These are phyloP conservation scores for Alopecurus myosuroides DNA, from an alignment of 176 grass and related monocot species.

Conservation along the genomic window DNA sequence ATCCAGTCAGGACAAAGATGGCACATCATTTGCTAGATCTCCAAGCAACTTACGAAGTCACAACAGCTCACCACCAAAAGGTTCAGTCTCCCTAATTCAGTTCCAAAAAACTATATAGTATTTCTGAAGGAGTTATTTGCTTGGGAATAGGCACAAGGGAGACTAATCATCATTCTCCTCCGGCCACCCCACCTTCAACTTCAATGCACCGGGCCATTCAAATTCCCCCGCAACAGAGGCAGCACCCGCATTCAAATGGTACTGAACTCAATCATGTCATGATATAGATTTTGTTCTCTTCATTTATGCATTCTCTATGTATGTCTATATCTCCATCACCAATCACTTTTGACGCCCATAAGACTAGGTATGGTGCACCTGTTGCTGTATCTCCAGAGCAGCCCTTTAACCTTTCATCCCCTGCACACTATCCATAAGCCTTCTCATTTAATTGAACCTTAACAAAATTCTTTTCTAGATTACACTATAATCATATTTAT, in stretches of 20 bases:
- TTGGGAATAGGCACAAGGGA: slow-evolving; percentile 5
- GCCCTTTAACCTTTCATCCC: slow-evolving; percentile 6
- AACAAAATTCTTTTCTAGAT: not conserved
- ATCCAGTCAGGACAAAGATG: slow-evolving; percentile 12
- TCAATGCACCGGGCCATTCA: slow-evolving; percentile 1
- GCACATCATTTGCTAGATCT: slow-evolving; percentile 14
- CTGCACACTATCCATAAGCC: slow-evolving; percentile 23
- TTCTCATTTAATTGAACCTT: slow-evolving; percentile 18
- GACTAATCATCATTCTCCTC: not conserved
- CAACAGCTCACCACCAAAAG: slow-evolving; percentile 17
- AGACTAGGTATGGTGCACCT: slow-evolving; percentile 13
- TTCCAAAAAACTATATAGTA: not conserved
- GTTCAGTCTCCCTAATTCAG: slow-evolving; percentile 11
- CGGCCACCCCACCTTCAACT: slow-evolving; percentile 13
- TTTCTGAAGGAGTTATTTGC: slow-evolving; percentile 10
- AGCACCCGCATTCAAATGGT: slow-evolving; percentile 33
- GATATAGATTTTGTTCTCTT: slow-evolving; percentile 17
- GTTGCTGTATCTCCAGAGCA: slow-evolving; percentile 35
- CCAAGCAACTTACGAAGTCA: slow-evolving; percentile 13
- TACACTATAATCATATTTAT: slow-evolving; percentile 6
- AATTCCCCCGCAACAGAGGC: not conserved
- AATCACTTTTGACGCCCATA: slow-evolving; percentile 24
- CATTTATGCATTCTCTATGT: slow-evolving; percentile 17
- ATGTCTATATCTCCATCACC: slow-evolving; percentile 25
- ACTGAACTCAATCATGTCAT: slow-evolving; percentile 14